A percentile compares a stretch with the other conserved stretches of the same genome.
phyloP scores from a whole-genome alignment of 2,329 filamentous ascomycete species.

The Lasiodiplodia citricola region DNA sequence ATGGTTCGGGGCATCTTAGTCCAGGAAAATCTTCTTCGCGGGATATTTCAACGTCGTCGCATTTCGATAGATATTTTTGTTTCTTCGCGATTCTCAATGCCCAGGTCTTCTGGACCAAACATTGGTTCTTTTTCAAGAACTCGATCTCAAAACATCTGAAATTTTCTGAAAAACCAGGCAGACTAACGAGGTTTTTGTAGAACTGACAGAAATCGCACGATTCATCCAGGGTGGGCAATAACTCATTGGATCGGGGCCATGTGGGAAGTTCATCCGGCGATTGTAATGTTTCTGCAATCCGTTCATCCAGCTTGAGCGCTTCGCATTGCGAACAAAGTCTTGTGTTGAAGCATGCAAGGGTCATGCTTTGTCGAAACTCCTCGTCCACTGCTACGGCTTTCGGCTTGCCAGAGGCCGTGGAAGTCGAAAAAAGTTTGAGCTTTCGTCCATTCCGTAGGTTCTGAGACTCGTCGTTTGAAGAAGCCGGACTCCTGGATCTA shows the following conservation, averaged over 20 bases:
- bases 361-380: background rate
- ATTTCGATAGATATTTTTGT: background rate
- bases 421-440: background rate
- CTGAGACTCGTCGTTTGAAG: background rate
- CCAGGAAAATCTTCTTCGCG: background rate
- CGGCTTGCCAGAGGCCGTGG: background rate
- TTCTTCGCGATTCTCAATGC: background rate
- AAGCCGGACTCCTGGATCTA: background rate
- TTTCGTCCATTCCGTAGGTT: background rate
- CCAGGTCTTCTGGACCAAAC: background rate
- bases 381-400: background rate
- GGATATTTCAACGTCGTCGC: background rate
- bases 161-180: background rate
- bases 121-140: background rate
- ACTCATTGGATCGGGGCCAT: background rate
- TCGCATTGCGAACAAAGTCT: background rate
- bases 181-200: background rate
- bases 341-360: background rate
- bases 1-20: background rate
- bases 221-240: background rate
- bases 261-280: background rate
- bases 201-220: background rate
- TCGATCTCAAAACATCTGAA: background rate
- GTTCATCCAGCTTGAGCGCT: background rate
- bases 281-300: background rate